Evolutionary conservation across 1,139 yeast species (phyloP).

Genomic region (Debaryomyces sp.): DNA sequence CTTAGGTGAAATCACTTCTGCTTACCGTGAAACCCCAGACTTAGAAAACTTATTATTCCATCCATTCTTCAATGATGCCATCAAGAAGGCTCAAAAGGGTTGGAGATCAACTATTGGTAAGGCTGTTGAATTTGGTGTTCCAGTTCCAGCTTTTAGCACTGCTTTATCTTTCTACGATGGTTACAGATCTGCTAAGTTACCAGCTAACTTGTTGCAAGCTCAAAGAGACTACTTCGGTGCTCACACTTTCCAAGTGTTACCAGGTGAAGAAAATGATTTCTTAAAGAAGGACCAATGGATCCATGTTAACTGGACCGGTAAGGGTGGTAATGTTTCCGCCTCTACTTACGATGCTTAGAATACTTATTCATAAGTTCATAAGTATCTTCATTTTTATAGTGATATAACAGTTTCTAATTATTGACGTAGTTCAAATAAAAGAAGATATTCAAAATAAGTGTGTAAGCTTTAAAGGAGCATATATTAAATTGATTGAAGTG

Average conservation of each 20-base stretch:
- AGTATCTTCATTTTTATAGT: constrained; percentile 3
- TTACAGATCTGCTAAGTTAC: constrained; percentile 92
- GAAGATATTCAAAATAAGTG: background rate
- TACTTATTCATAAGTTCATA: background rate
- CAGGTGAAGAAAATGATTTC: constrained; percentile 75
- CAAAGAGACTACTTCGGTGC: constrained; percentile 99
- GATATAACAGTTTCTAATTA: background rate
- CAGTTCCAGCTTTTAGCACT: constrained; percentile 97
- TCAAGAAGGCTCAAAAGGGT: constrained; percentile 89
- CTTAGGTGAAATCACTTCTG: constrained; percentile 95
- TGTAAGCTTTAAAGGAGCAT: background rate
- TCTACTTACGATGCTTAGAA: constrained; percentile 89
- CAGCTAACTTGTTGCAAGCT: constrained; percentile 98
- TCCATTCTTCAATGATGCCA: constrained; percentile 91
- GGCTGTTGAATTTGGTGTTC: constrained; percentile 85
- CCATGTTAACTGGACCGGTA: constrained; percentile 99
- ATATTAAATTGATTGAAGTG: background rate
- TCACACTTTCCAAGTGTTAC: constrained; percentile 95
- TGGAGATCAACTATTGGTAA: constrained; percentile 89
- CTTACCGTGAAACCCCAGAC: constrained; percentile 91
- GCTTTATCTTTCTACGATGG: constrained; percentile 99
- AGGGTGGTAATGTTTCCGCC: constrained; percentile 97
- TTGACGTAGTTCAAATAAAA: background rate
- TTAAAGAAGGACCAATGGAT: constrained; percentile 82
- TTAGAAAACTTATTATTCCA: constrained; percentile 94